Conservation (phyloP, 2,329 filamentous ascomycete genomes). For the Aspergillus brasiliensis region DNA sequence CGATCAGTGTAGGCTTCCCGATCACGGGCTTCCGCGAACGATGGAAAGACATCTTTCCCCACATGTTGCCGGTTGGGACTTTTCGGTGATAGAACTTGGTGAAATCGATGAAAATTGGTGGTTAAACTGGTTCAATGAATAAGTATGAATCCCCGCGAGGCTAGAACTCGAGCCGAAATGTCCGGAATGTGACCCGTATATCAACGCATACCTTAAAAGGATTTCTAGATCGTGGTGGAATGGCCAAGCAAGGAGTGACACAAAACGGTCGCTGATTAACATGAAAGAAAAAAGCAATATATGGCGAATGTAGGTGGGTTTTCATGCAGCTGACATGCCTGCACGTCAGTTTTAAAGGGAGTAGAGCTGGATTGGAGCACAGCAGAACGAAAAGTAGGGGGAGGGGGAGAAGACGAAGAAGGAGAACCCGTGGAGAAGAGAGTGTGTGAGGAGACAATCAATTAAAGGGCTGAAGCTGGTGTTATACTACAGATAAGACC, state of each 20-base stretch:
- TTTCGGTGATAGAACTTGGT: neutral
- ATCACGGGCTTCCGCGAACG: constrained; percentile 49
- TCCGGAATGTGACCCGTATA: neutral
- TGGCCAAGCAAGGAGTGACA: constrained; percentile 1
- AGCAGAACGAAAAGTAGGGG: neutral
- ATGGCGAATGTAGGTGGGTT: neutral
- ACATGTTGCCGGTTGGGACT: constrained; percentile 46
- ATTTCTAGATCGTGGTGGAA: neutral
- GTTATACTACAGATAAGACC: neutral
- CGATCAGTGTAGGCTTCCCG: constrained; percentile 48
- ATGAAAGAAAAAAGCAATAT: neutral
- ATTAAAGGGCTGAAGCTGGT: neutral
- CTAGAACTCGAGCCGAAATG: neutral
- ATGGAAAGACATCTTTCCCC: constrained; percentile 54
- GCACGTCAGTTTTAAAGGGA: constrained; percentile 21
- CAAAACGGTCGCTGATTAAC: constrained; percentile 1
- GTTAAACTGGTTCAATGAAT: neutral
- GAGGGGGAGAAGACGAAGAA: constrained; percentile 3
- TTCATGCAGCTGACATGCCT: constrained; percentile 23
- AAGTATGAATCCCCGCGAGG: neutral
- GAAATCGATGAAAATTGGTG: neutral
- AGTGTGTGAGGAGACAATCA: constrained; percentile 4
- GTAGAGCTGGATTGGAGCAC: constrained; percentile 1
- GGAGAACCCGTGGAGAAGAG: neutral
- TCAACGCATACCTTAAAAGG: neutral